Evolutionary conservation across 352 stramenopile genomes (phyloP), one percentile per base, ranked within the genome.

Genomic region (Phytopythium helicoides): DNA sequence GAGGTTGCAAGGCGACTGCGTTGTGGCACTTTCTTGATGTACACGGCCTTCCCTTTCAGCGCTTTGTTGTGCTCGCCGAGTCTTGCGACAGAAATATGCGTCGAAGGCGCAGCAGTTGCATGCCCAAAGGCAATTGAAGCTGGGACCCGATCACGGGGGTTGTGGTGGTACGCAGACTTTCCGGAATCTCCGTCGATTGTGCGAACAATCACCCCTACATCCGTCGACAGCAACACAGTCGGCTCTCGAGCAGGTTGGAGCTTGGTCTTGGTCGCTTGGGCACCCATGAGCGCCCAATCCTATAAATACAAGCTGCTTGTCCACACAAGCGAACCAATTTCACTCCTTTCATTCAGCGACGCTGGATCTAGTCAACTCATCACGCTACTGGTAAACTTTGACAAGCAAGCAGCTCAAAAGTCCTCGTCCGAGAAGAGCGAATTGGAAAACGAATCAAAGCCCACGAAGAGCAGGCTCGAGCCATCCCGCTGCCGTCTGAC

Each of bases 401-500:
- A 47, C 40, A 6, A n/a, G 3, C 3, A 4, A 15, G 21, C 28
- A 1, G 2, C 12, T 83, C 67, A 94, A 69, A 94, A 94, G 31
- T 89, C 74, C 35, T 91, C 78, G 47, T 81, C 71, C 25, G 77
- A 73, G 52, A 94, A 94, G 37, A 92, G 64, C 21, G 70, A 62
- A 25, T 71, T 44, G 9, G 68, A 66, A 37, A 94, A 71, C 5
- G 59, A 56, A 12, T 58, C 66, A 40, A 94, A 94, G 12, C 85
- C 85, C 15, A 94, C 52, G 58, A 85, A 91, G 36, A 94, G 66
- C 19, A 73, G 67, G 15, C 67, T 57, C 9, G 61, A 60, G 21
- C 79, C 74, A 60, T 88, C 62, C 18, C 58, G 54, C 31, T 76
- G 56, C 25, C 42, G 66, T 14, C 68, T 54, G 28, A 89, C 65